phyloP scores from a whole-genome alignment of 2,329 filamentous ascomycete species.

The Colletotrichum lentis region DNA sequence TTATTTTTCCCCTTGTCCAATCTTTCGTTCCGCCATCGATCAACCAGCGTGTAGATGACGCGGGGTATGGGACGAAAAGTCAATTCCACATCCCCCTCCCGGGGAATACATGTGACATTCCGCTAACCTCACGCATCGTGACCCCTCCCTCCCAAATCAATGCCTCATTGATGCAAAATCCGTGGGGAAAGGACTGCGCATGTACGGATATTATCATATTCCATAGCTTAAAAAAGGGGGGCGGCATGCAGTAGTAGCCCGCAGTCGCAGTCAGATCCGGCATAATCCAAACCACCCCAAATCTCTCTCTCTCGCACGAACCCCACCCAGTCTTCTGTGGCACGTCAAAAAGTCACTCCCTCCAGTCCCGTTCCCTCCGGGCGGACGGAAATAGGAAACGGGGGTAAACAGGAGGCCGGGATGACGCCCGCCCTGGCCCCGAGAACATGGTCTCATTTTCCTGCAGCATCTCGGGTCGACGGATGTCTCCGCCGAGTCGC shows the following conservation, averaged over 20 bases:
- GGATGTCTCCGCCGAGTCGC: background rate
- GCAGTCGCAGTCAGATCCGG: conserved; percentile 14
- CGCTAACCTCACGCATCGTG: background rate
- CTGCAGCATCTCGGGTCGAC: background rate
- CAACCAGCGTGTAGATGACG: background rate
- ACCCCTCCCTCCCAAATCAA: background rate
- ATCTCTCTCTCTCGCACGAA: background rate
- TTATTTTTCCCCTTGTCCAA: background rate
- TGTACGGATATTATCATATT: too few relatives aligned
- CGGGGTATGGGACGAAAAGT: conserved; percentile 24
- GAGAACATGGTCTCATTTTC: too few relatives aligned
- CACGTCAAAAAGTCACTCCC: conserved; percentile 28
- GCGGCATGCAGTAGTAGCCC: background rate
- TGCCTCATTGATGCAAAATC: background rate
- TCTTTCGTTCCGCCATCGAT: background rate
- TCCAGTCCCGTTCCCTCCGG: background rate
- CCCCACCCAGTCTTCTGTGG: background rate
- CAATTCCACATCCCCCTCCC: conserved; percentile 7
- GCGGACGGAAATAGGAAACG: conserved; percentile 13
- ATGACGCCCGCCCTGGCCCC: too few relatives aligned
- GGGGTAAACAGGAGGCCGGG: background rate
- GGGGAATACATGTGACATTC: conserved; percentile 8
- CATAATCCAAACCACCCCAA: background rate
- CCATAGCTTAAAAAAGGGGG: too few relatives aligned
- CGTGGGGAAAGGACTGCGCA: background rate